Percentiles rank a stretch among this genome's conserved stretches.
Evolutionary conservation across 2,329 filamentous ascomycete genomes (phyloP).

Genomic region (Fusarium citri): DNA sequence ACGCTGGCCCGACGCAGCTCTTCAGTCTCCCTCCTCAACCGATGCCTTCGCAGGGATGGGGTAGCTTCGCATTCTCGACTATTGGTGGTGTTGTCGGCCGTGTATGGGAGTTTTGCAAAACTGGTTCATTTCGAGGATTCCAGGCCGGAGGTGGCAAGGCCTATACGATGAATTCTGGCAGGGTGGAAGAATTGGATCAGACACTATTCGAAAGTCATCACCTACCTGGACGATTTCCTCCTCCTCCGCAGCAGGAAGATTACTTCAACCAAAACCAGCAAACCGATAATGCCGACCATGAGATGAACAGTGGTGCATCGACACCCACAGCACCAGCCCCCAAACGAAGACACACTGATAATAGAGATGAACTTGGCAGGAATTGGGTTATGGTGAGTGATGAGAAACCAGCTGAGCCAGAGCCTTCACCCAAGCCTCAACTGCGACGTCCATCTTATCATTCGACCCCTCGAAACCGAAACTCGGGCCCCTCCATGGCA

Average conservation of each 20-base stretch:
- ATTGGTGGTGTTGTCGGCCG: slow-evolving; percentile 78
- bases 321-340: slow-evolving; percentile 60
- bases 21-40: slow-evolving; percentile 49
- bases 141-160: slow-evolving; percentile 83
- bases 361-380: slow-evolving; percentile 67
- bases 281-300: slow-evolving; percentile 43
- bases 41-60: slow-evolving; percentile 61
- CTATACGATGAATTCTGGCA: slow-evolving; percentile 65
- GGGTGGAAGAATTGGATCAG: slow-evolving; percentile 40
- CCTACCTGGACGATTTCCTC: slow-evolving; percentile 49
- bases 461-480: slow-evolving; percentile 48
- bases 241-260: slow-evolving; percentile 48
- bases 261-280: slow-evolving; percentile 18
- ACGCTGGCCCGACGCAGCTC: slow-evolving; percentile 49
- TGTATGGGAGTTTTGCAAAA: slow-evolving; percentile 86
- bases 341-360: slow-evolving; percentile 66
- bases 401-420: slow-evolving; percentile 39
- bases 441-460: slow-evolving; percentile 43
- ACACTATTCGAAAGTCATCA: slow-evolving; percentile 39
- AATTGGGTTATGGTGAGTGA: slow-evolving; percentile 79
- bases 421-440: slow-evolving; percentile 35
- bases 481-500: slow-evolving; percentile 48
- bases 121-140: slow-evolving; percentile 82
- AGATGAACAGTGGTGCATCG: slow-evolving; percentile 50
- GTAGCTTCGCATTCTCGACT: slow-evolving; percentile 68